Base-by-base conservation (phyloP, 768 basidiomycete genomes). In the Pholiota microspora region DNA sequence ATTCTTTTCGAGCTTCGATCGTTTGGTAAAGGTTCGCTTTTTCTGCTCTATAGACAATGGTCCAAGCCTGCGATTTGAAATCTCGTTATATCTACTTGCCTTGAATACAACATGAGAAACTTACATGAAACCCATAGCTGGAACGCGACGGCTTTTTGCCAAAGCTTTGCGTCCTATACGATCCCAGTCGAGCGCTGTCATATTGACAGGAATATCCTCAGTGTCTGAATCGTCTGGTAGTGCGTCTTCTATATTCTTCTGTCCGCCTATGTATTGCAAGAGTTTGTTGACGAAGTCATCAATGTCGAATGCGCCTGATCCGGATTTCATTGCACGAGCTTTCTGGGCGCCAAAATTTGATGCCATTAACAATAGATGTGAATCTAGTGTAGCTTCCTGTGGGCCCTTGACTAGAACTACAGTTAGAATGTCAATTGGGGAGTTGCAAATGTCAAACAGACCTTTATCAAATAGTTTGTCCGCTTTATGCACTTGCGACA, bases 31-130 rank as follows among this genome's bases (percentile, higher is more conserved):
- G 3, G 69, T 72, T 3, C 93, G 79, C 64, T 89, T 88, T 71
- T 92, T 97, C 66, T 86, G 87, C 67, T 95, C 91, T 28, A 92
- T 77, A 0, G 86, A 85, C 10, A 99, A 75, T 16, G 97, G 96
- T 1, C 97, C 97, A 23, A 94, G 78, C 94, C 96, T 98, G n/a
- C n/a, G n/a, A n/a, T n/a, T n/a, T n/a, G n/a, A n/a, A n/a, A 56
- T 25, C n/a, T 13, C 15, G 40, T 25, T 13, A 32, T 63, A 64
- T 60, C 67, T 59, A 45, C 40, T 21, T 56, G 25, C 32, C 28
- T 48, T 34, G 36, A 16, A 10, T 29, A 12, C 15, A 42, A 16
- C 45, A 24, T 38, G 28, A 36, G 21, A 18, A 15, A 55, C 84
- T 64, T 63, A 95, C 97, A 98, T 95, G 70, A 95, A 95, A 50